These are phyloP conservation scores for Botrytis pseudocinerea DNA, from an alignment of 2,329 filamentous ascomycete species.

Conservation along the genomic window DNA sequence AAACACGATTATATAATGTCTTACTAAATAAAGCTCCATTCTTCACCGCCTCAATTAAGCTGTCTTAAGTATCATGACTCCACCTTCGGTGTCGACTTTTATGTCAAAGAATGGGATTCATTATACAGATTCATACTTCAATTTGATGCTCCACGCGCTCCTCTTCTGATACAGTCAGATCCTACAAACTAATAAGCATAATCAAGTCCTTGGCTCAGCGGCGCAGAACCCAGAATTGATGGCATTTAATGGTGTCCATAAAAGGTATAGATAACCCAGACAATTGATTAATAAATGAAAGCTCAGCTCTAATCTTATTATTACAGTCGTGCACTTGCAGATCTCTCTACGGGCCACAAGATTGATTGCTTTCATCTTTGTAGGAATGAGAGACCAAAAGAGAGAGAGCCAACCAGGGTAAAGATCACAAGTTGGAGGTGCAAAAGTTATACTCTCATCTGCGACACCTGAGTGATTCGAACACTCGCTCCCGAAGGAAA, in stretches of 20 bases:
- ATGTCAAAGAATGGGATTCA: slow-evolving; percentile 12
- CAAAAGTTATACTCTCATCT: accelerated
- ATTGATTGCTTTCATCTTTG: not conserved
- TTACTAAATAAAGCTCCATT: not conserved
- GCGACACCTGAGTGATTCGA: slow-evolving; percentile 23
- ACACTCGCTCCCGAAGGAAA: slow-evolving; percentile 24
- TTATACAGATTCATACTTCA: not conserved
- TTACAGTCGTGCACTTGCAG: not conserved
- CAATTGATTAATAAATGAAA: not conserved
- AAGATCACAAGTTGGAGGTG: not conserved
- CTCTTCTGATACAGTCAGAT: not conserved
- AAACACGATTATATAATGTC: not conserved
- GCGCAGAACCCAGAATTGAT: not conserved
- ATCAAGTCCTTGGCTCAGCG: not conserved
- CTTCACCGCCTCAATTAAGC: not conserved
- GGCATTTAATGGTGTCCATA: not conserved
- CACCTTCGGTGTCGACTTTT: not conserved
- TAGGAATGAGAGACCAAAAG: not conserved
- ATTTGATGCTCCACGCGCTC: not conserved
- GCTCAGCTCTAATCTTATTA: not conserved
- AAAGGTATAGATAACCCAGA: not conserved
- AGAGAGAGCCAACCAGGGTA: not conserved
- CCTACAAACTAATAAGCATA: not conserved
- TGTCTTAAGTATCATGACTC: not conserved
- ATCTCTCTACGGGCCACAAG: not conserved